Evolutionary conservation across 805 yeast species (phyloP).

Genomic region (Yarrowia porcina): DNA sequence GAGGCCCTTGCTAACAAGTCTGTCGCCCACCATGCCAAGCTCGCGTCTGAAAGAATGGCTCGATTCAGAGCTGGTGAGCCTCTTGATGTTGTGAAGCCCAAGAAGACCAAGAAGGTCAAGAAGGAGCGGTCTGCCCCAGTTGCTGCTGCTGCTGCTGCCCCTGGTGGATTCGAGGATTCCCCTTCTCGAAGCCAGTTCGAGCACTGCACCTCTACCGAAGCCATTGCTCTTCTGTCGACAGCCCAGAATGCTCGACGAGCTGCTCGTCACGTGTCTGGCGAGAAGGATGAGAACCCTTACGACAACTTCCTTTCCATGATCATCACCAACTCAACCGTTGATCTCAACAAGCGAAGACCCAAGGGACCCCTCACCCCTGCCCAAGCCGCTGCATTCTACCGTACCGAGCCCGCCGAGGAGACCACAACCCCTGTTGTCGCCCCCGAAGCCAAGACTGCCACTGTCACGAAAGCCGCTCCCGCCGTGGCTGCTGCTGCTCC

Average conservation of each 20-base stretch:
- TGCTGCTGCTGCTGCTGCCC: background rate
- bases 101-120: conserved; percentile 17
- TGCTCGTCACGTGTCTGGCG: conserved; percentile 30
- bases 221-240: conserved; percentile 7
- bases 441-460: background rate
- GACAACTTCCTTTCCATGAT: conserved; percentile 19
- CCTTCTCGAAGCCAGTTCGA: conserved; percentile 16
- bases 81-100: conserved; percentile 7
- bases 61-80: conserved; percentile 23
- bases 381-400: conserved; percentile 1
- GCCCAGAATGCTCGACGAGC: conserved; percentile 23
- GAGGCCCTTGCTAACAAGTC: conserved; percentile 20
- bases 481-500: background rate
- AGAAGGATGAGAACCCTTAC: conserved; percentile 38
- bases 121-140: conserved; percentile 10
- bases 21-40: conserved; percentile 10
- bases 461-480: background rate
- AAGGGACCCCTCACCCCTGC: conserved; percentile 20
- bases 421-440: conserved; percentile 15
- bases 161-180: conserved; percentile 5
- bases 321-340: conserved; percentile 3
- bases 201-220: conserved; percentile 18
- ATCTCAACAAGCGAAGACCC: conserved; percentile 12
- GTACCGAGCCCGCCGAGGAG: conserved; percentile 25
- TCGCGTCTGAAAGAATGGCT: conserved; percentile 11